Percentiles rank a stretch among this genome's conserved stretches.
phyloP scores from a whole-genome alignment of 2,329 filamentous ascomycete species.

The Achaetomium macrosporum region DNA sequence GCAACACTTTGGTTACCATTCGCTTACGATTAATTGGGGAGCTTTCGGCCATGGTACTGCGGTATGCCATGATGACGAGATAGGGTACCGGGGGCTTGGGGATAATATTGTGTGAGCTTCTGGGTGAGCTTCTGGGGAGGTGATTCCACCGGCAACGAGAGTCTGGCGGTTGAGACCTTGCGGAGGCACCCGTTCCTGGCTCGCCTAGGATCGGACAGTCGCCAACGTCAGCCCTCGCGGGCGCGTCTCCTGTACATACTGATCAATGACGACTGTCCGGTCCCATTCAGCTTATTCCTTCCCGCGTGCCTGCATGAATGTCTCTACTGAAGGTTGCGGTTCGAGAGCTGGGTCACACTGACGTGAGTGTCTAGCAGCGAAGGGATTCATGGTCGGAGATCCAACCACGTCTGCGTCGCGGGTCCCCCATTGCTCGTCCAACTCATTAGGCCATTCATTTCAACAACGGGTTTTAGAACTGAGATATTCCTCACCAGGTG shows the following conservation, averaged over 20 bases:
- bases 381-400: too few relatives aligned
- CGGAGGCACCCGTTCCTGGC: background rate
- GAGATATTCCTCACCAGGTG: too few relatives aligned
- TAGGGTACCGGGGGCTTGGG: background rate
- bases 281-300: background rate
- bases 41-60: background rate
- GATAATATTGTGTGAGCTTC: background rate
- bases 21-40: background rate
- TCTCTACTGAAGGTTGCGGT: too few relatives aligned
- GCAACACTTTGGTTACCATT: conserved; percentile 4
- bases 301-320: too few relatives aligned
- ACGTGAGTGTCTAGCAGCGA: too few relatives aligned
- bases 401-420: too few relatives aligned
- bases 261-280: conserved; percentile 9
- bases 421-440: too few relatives aligned
- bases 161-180: background rate
- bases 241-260: conserved; percentile 12
- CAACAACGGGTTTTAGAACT: too few relatives aligned
- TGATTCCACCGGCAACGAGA: too few relatives aligned
- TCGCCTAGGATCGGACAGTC: background rate
- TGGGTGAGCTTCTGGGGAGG: too few relatives aligned
- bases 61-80: conserved; percentile 3
- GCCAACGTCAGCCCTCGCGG: background rate
- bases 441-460: too few relatives aligned
- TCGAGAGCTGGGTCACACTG: too few relatives aligned